phyloP scores from a whole-genome alignment of 176 grass and related monocot genomes.

The Chloris gayana region DNA sequence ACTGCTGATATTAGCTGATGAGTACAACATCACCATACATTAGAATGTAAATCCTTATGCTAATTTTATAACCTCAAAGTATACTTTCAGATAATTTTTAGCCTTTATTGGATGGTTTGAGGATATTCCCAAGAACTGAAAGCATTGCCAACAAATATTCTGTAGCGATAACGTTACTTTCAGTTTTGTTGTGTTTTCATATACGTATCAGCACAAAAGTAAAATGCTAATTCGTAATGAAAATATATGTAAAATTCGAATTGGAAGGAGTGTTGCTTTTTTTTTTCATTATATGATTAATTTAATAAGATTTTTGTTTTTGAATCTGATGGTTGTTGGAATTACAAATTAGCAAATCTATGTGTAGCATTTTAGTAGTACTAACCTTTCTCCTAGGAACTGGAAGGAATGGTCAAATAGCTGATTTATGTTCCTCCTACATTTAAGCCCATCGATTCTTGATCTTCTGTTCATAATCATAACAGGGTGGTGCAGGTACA shows the following conservation, averaged over 20 bases:
- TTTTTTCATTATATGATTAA: neutral
- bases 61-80: constrained; percentile 25
- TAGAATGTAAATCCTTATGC: neutral
- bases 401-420: constrained; percentile 18
- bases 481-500: constrained; percentile 99
- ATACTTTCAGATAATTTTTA: constrained; percentile 18
- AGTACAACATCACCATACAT: neutral
- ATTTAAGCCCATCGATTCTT: constrained; percentile 36
- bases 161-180: neutral
- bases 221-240: neutral
- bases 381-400: neutral
- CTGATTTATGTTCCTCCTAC: constrained; percentile 17
- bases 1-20: neutral
- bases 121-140: constrained; percentile 7
- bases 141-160: constrained; percentile 11
- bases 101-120: constrained; percentile 22
- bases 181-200: neutral
- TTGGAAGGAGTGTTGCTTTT: neutral
- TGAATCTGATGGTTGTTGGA: neutral
- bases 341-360: neutral
- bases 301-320: neutral
- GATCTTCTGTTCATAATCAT: constrained; percentile 68
- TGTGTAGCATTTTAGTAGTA: neutral
- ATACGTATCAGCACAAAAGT: neutral
- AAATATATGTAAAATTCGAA: neutral